phyloP scores from a whole-genome alignment of 805 yeast genomes.

The Kodamaea kaohsiungensis region DNA sequence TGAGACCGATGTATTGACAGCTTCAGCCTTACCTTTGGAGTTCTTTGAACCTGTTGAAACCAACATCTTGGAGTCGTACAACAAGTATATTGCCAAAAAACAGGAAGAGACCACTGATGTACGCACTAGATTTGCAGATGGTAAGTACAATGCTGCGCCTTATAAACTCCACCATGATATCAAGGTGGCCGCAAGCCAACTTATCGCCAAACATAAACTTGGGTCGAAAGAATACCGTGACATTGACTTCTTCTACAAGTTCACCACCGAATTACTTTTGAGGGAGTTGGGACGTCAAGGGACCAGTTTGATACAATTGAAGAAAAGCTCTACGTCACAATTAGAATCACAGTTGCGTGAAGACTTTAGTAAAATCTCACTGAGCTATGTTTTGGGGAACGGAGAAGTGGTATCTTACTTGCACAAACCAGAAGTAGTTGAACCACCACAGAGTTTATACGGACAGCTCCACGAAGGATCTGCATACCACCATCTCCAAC shows the following conservation, averaged over 20 bases:
- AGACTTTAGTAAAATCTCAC: conserved; percentile 63
- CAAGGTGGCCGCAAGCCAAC: conserved; percentile 52
- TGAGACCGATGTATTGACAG: conserved; percentile 19
- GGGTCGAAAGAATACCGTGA: conserved; percentile 51
- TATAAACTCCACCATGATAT: conserved; percentile 69
- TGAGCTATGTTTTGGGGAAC: conserved; percentile 49
- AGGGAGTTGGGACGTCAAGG: conserved; percentile 58
- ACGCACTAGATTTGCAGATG: conserved; percentile 36
- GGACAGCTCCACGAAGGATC: conserved; percentile 6
- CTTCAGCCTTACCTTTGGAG: conserved; percentile 38
- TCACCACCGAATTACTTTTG: conserved; percentile 60
- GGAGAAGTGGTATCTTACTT: conserved; percentile 57
- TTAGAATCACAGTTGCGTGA: conserved; percentile 47
- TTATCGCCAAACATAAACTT: conserved; percentile 47
- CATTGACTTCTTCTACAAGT: conserved; percentile 63
- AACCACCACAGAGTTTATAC: conserved; percentile 23
- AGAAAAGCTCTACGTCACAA: conserved; percentile 24
- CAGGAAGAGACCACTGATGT: conserved; percentile 40
- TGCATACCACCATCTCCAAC: conserved; percentile 27
- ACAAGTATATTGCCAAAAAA: not conserved
- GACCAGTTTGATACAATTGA: conserved; percentile 18
- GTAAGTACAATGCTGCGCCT: conserved; percentile 44
- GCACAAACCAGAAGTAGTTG: conserved; percentile 28
- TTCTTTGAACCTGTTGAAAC: conserved; percentile 49
- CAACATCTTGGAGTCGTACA: conserved; percentile 45